Percentiles rank a stretch among this genome's conserved stretches.
These are phyloP conservation scores for Pseudogymnoascus verrucosus DNA, from an alignment of 2,329 filamentous ascomycete species.

Conservation along the genomic window DNA sequence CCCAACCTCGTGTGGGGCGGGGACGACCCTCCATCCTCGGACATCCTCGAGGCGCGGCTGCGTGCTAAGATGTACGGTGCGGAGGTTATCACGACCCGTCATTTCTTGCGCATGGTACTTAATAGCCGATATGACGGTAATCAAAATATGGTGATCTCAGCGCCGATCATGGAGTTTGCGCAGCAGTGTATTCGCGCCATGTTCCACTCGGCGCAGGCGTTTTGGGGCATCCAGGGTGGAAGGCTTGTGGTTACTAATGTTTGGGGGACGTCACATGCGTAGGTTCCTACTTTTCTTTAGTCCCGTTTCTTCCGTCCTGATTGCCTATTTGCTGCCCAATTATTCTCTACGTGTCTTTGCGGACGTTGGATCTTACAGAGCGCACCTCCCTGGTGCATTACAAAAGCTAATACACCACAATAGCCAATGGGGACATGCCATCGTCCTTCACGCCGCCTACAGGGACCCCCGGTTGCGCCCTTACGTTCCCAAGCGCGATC, in stretches of 20 bases:
- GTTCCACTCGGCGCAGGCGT: constrained; percentile 61
- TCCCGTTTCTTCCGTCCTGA: background rate
- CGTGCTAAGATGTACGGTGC: constrained; percentile 94
- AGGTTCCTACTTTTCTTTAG: constrained; percentile 38
- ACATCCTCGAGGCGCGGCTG: constrained; percentile 76
- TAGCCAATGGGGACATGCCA: constrained; percentile 89
- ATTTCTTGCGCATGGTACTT: constrained; percentile 56
- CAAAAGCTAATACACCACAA: constrained; percentile 18
- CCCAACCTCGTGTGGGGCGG: constrained; percentile 44
- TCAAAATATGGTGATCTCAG: constrained; percentile 23
- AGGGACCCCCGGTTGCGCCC: constrained; percentile 53
- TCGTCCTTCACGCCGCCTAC: constrained; percentile 80
- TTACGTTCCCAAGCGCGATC: constrained; percentile 46
- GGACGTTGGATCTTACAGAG: background rate
- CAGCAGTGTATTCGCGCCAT: constrained; percentile 50
- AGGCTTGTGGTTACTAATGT: constrained; percentile 87
- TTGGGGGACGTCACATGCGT: constrained; percentile 93
- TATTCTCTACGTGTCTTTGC: background rate
- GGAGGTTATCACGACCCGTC: constrained; percentile 79
- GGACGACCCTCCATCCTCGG: constrained; percentile 58
- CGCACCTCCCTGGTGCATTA: constrained; percentile 10
- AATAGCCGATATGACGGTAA: constrained; percentile 34
- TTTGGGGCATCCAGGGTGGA: constrained; percentile 70
- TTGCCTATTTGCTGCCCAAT: background rate
- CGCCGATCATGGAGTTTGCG: constrained; percentile 45